phyloP scores from a whole-genome alignment of 1,139 yeast species.

The Nadsonia starkeyi-henricii region DNA sequence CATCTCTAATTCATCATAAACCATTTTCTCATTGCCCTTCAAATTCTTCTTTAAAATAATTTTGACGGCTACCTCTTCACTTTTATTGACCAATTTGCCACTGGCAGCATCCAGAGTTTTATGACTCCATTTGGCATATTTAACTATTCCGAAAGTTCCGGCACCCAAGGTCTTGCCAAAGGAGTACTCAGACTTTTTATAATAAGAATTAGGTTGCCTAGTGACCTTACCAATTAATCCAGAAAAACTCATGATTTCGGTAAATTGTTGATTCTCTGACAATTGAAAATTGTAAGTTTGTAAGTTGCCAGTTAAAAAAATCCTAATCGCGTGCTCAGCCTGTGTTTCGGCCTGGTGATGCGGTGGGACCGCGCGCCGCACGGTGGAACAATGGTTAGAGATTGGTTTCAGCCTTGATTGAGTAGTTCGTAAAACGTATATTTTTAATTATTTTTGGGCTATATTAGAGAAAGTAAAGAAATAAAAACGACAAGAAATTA shows the following conservation, averaged over 20 bases:
- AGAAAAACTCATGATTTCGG: constrained; percentile 10
- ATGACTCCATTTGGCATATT: constrained; percentile 36
- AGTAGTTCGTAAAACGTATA: too few species aligned
- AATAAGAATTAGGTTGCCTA: constrained; percentile 63
- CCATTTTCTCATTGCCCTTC: constrained; percentile 57
- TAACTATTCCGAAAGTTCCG: constrained; percentile 81
- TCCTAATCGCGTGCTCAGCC: too few species aligned
- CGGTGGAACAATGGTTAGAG: too few species aligned
- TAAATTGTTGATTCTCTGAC: neutral
- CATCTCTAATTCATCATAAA: constrained; percentile 61
- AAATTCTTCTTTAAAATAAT: constrained; percentile 71
- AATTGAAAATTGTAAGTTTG: too few species aligned
- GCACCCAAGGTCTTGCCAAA: constrained; percentile 81
- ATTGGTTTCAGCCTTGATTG: too few species aligned
- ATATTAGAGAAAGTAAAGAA: too few species aligned
- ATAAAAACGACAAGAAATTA: too few species aligned
- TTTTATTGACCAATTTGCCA: constrained; percentile 33
- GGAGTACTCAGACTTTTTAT: constrained; percentile 47
- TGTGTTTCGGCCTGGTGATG: too few species aligned
- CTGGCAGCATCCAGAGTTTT: neutral
- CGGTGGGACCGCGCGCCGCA: too few species aligned
- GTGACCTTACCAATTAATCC: constrained; percentile 32
- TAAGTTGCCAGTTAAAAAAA: too few species aligned
- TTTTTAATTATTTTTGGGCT: too few species aligned
- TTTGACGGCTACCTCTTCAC: constrained; percentile 74